Conservation (phyloP, 2,329 filamentous ascomycete species). For the Stachybotrys chlorohalonatus region DNA sequence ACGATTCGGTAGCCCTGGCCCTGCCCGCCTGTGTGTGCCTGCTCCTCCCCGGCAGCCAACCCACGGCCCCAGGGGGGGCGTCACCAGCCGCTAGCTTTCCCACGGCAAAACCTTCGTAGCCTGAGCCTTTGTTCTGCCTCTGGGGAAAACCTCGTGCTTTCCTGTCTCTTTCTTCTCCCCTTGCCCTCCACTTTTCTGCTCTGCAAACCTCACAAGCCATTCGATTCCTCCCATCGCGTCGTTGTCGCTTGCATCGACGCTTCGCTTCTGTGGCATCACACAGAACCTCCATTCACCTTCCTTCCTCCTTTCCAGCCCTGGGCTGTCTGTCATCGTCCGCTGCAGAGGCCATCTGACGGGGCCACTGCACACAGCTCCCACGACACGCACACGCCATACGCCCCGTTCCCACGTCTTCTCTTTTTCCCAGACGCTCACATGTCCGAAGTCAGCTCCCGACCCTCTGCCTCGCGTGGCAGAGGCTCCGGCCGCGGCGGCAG, state of each 20-base stretch:
- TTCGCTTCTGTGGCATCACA: constrained; percentile 16
- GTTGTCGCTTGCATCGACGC: constrained; percentile 17
- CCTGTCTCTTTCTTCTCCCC: constrained; percentile 11
- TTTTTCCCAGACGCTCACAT: constrained; percentile 42
- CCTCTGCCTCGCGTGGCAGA: constrained; percentile 78
- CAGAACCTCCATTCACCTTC: constrained; percentile 17
- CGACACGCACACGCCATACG: background rate
- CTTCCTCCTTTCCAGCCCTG: constrained; percentile 15
- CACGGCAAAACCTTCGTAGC: background rate
- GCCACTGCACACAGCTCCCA: constrained; percentile 13
- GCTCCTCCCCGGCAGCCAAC: no score
- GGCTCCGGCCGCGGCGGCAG: constrained; percentile 81
- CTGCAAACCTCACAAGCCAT: constrained; percentile 10
- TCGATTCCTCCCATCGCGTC: constrained; percentile 16
- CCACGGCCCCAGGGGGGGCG: constrained; percentile 8
- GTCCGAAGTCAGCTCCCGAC: constrained; percentile 89
- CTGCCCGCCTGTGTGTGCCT: background rate
- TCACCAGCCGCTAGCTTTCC: constrained; percentile 18
- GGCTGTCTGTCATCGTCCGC: constrained; percentile 19
- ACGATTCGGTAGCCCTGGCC: background rate
- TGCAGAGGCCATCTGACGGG: constrained; percentile 29
- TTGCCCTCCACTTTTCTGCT: constrained; percentile 14
- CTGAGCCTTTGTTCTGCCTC: constrained; percentile 23
- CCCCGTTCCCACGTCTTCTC: background rate
- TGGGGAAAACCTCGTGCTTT: constrained; percentile 27